Evolutionary conservation across 2,329 filamentous ascomycete genomes (phyloP).

Genomic region (Metarhizium brunneum): DNA sequence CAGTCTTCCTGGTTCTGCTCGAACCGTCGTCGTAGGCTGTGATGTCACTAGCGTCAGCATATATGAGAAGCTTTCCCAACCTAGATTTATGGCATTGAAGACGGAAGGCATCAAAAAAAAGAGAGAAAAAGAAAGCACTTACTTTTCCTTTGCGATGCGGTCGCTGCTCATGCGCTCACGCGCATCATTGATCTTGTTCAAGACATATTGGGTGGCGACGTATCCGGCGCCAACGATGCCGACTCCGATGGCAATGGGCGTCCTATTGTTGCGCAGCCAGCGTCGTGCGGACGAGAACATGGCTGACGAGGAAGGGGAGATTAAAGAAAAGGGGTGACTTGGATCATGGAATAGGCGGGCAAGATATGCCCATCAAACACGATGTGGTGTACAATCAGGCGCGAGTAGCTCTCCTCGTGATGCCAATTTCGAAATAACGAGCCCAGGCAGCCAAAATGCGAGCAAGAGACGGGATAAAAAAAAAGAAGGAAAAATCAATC

Average conservation of each 20-base stretch:
- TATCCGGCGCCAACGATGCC: slow-evolving; percentile 87
- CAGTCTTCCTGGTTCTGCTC: slow-evolving; percentile 99
- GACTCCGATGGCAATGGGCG: slow-evolving; percentile 77
- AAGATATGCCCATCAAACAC: neutral
- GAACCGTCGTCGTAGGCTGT: slow-evolving; percentile 84
- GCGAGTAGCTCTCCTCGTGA: neutral
- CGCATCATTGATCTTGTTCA: slow-evolving; percentile 85
- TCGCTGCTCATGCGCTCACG: slow-evolving; percentile 95
- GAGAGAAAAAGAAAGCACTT: slow-evolving; percentile 19
- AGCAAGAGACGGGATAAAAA: neutral
- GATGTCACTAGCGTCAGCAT: neutral
- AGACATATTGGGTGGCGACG: slow-evolving; percentile 83
- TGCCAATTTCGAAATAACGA: neutral
- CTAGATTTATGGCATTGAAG: neutral
- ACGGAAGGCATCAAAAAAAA: neutral
- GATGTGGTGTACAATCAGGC: neutral
- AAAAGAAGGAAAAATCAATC: neutral
- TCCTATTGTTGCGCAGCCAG: slow-evolving; percentile 90
- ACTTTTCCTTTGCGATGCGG: slow-evolving; percentile 96
- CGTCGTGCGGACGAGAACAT: slow-evolving; percentile 68
- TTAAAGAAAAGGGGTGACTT: neutral
- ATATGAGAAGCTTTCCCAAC: neutral
- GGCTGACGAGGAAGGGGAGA: slow-evolving; percentile 1
- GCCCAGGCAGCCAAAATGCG: neutral
- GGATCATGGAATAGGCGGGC: slow-evolving; percentile 1